A percentile compares a stretch with the other conserved stretches of the same genome.
These are phyloP conservation scores for Melaleuca quinquenervia DNA, from an alignment of 345 rosid species.

Conservation along the genomic window DNA sequence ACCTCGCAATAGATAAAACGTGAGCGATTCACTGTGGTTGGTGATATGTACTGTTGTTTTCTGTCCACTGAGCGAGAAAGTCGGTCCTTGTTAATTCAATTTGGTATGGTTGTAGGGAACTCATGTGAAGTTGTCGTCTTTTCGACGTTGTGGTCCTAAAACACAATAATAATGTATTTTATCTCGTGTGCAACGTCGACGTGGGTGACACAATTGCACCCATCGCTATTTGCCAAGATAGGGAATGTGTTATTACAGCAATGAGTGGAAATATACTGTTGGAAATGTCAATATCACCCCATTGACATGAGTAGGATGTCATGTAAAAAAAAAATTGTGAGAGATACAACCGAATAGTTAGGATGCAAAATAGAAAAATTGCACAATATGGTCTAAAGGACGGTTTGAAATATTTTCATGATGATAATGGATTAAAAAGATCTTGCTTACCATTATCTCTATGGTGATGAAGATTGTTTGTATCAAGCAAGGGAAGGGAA, in stretches of 20 bases:
- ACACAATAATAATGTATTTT: background rate
- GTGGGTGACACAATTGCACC: background rate
- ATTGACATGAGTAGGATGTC: background rate
- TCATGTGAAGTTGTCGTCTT: background rate
- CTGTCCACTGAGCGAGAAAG: background rate
- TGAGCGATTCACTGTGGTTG: background rate
- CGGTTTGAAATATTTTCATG: background rate
- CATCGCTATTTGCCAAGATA: background rate
- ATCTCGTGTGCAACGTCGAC: background rate
- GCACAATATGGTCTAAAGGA: background rate
- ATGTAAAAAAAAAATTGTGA: background rate
- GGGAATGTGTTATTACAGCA: background rate
- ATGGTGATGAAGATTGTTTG: background rate
- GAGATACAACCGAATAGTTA: background rate
- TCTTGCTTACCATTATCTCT: background rate
- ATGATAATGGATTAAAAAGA: background rate
- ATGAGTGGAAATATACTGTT: background rate
- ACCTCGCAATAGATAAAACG: background rate
- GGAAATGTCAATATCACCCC: background rate
- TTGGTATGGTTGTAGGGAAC: background rate
- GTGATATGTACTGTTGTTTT: background rate
- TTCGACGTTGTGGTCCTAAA: fast-evolving
- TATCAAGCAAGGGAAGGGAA: background rate
- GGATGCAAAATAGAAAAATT: background rate
- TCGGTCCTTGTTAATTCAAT: background rate